Conservation (phyloP, 805 yeast species). For the Ogataea paradorogensis region DNA sequence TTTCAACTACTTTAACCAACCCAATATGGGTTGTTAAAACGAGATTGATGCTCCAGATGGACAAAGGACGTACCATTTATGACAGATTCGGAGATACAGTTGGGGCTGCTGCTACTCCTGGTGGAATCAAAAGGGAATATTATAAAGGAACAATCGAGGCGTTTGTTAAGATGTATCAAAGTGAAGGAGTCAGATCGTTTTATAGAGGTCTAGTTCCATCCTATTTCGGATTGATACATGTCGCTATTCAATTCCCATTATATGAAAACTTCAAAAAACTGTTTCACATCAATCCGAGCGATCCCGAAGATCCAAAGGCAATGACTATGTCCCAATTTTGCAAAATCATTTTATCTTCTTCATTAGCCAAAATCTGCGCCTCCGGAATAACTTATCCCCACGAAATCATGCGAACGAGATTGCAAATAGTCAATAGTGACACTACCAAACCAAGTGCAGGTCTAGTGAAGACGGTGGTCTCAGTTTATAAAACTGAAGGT, state of each 20-base stretch:
- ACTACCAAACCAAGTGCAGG: constrained; percentile 26
- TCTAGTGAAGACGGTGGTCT: constrained; percentile 31
- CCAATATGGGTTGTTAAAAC: constrained; percentile 99
- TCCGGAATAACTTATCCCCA: constrained; percentile 91
- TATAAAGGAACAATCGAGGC: constrained; percentile 85
- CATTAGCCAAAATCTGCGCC: constrained; percentile 84
- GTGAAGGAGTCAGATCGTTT: constrained; percentile 79
- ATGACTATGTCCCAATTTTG: constrained; percentile 26
- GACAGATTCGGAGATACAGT: constrained; percentile 28
- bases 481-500: constrained; percentile 66
- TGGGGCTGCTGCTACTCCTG: constrained; percentile 23
- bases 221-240: constrained; percentile 84
- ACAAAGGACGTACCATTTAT: constrained; percentile 40
- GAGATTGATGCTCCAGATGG: constrained; percentile 82
- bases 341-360: constrained; percentile 62
- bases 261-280: constrained; percentile 75
- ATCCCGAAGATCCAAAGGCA: constrained; percentile 7
- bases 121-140: constrained; percentile 30
- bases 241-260: constrained; percentile 93
- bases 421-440: constrained; percentile 56
- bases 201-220: constrained; percentile 92
- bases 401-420: constrained; percentile 86
- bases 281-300: constrained; percentile 31
- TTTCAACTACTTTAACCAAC: constrained; percentile 80
- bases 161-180: constrained; percentile 66